Conservation (phyloP, 2,329 filamentous ascomycete genomes). For the Spiromastix sp. region DNA sequence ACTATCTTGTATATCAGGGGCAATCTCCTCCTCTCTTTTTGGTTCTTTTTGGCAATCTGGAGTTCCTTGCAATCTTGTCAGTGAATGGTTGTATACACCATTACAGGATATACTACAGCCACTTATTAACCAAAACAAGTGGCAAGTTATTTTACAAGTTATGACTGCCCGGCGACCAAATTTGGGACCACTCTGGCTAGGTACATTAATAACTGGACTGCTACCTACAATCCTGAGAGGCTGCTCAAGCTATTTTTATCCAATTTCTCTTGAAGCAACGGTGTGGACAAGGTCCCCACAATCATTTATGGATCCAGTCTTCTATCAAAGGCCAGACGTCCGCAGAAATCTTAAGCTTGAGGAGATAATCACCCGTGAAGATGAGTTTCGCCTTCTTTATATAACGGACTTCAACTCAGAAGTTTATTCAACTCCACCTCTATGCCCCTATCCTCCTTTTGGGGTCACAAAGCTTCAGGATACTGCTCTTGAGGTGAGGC, state of each 20-base stretch:
- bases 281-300: slow-evolving; percentile 3
- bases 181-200: slow-evolving; percentile 7
- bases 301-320: slow-evolving; percentile 7
- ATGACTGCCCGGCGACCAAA: slow-evolving; percentile 7
- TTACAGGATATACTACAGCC: slow-evolving; percentile 4
- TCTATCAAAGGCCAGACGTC: slow-evolving; percentile 5
- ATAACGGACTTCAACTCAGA: slow-evolving; percentile 5
- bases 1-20: slow-evolving; percentile 6
- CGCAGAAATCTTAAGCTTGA: slow-evolving; percentile 3
- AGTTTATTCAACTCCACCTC: slow-evolving; percentile 1
- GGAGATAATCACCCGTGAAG: slow-evolving; percentile 6
- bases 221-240: slow-evolving; percentile 6
- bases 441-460: slow-evolving; percentile 8
- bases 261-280: slow-evolving; percentile 6
- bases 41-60: slow-evolving; percentile 7
- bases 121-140: slow-evolving; percentile 5
- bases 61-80: slow-evolving; percentile 6
- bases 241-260: slow-evolving; percentile 2
- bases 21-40: slow-evolving; percentile 7
- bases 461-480: slow-evolving; percentile 4
- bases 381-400: slow-evolving; percentile 8
- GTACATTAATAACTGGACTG: slow-evolving; percentile 6
- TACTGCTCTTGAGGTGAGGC: slow-evolving; percentile 7
- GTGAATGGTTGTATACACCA: slow-evolving; percentile 8
- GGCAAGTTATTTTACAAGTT: slow-evolving; percentile 4